Evolutionary conservation across 2,329 filamentous ascomycete species (phyloP).

Genomic region (Epichloe baconii): DNA sequence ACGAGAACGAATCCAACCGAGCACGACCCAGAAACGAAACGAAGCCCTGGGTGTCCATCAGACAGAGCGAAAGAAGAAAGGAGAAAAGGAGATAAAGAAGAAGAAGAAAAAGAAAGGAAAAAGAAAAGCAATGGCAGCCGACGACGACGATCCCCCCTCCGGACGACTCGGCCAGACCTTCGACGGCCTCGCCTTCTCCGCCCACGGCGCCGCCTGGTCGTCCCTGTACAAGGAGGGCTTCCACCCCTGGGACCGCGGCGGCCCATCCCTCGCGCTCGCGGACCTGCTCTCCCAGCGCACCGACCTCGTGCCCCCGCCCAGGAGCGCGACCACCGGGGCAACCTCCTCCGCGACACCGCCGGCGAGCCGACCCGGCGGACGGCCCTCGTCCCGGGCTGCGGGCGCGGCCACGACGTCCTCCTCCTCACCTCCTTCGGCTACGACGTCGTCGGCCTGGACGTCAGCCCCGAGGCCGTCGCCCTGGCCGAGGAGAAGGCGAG

Average conservation of each 20-base stretch:
- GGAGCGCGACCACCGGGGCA: conserved; percentile 19
- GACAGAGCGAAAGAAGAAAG: too few relatives aligned
- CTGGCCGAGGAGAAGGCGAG: conserved; percentile 32
- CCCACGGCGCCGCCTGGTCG: conserved; percentile 31
- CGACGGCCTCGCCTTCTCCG: conserved; percentile 16
- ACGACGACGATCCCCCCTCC: background rate
- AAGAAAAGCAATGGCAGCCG: too few relatives aligned
- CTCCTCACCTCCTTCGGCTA: conserved; percentile 64
- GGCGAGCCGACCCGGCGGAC: conserved; percentile 15
- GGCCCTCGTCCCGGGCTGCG: conserved; percentile 71
- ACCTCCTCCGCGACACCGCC: conserved; percentile 7
- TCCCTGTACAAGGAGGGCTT: conserved; percentile 30
- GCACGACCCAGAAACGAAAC: too few relatives aligned
- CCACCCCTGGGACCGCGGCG: conserved; percentile 44
- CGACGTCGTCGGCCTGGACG: conserved; percentile 64
- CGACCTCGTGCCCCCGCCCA: conserved; percentile 29
- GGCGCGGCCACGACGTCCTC: conserved; percentile 68
- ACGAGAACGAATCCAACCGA: too few relatives aligned
- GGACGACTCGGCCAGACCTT: conserved; percentile 18
- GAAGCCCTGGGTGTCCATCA: too few relatives aligned
- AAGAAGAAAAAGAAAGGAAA: too few relatives aligned
- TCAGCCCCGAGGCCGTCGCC: conserved; percentile 34
- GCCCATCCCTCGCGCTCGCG: conserved; percentile 38
- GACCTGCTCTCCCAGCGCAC: conserved; percentile 35
- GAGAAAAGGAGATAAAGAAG: too few relatives aligned